These are phyloP conservation scores for Nidula microcarpa DNA, from an alignment of 768 basidiomycete genomes.

Conservation along the genomic window DNA sequence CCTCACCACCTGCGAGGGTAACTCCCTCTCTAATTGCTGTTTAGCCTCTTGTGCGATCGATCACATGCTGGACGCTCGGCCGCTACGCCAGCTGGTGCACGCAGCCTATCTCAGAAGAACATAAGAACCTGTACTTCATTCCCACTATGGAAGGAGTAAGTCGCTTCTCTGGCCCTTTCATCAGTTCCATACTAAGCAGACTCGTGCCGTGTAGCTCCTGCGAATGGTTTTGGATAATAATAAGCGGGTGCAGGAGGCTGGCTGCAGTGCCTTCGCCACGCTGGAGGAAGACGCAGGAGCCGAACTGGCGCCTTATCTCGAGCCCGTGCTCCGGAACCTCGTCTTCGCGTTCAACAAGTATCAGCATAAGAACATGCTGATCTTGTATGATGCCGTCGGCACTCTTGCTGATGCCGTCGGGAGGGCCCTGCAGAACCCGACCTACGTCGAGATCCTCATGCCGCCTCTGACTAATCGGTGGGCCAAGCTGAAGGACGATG, in stretches of 20 bases:
- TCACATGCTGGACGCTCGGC: conserved; percentile 99
- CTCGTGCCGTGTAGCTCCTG: conserved; percentile 59
- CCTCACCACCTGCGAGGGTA: conserved; percentile 2
- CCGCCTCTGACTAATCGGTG: conserved; percentile 89
- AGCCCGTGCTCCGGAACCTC: conserved; percentile 91
- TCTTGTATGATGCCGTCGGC: conserved; percentile 97
- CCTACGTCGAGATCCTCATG: conserved; percentile 94
- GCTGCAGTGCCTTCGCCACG: conserved; percentile 97
- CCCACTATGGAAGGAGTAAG: conserved; percentile 96
- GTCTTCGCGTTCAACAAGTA: conserved; percentile 98
- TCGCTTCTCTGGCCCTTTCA: conserved; percentile 4
- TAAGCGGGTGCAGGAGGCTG: conserved; percentile 98
- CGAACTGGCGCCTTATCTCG: conserved; percentile 89
- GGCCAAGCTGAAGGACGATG: conserved; percentile 87
- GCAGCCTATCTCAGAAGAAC: conserved; percentile 79
- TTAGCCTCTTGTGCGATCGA: conserved; percentile 94
- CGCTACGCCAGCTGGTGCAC: conserved; percentile 98
- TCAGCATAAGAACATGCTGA: conserved; percentile 99
- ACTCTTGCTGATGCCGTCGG: conserved; percentile 98
- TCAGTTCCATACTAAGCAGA: conserved; percentile 2
- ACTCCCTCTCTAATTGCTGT: conserved; percentile 6
- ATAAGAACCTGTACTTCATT: conserved; percentile 87
- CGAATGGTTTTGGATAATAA: conserved; percentile 98
- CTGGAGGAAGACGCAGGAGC: conserved; percentile 95
- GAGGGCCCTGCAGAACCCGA: conserved; percentile 75